These are phyloP conservation scores for Ceratobasidium sp. DNA, from an alignment of 1,284 basidiomycete genomes.

Conservation along the genomic window DNA sequence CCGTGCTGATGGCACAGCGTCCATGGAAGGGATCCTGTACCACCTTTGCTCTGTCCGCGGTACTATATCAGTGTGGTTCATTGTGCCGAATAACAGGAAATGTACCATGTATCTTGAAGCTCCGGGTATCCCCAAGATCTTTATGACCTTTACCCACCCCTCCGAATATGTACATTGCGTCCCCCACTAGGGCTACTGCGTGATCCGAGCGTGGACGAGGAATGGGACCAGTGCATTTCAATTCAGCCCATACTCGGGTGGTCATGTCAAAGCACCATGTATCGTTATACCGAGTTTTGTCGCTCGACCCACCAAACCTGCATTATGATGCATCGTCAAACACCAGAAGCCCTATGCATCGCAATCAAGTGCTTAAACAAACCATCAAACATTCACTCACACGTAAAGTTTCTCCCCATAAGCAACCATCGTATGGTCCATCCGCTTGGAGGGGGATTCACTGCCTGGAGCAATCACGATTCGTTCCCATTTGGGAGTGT, in stretches of 20 bases:
- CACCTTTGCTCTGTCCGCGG: slow-evolving; percentile 69
- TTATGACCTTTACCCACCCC: slow-evolving; percentile 97
- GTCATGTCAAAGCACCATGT: slow-evolving; percentile 94
- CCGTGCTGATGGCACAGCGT: slow-evolving; percentile 85
- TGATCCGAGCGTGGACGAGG: slow-evolving; percentile 97
- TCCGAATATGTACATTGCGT: slow-evolving; percentile 98
- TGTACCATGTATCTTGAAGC: slow-evolving; percentile 97
- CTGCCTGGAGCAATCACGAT: slow-evolving; percentile 64
- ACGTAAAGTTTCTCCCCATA: slow-evolving; percentile 85
- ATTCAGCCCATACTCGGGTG: slow-evolving; percentile 85
- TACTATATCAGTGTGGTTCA: not conserved
- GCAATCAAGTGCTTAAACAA: no score
- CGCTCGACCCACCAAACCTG: slow-evolving; percentile 93
- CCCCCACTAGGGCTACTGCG: slow-evolving; percentile 93
- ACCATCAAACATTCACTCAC: no score
- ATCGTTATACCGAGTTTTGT: slow-evolving; percentile 98
- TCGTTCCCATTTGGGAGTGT: slow-evolving; percentile 75
- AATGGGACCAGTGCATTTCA: slow-evolving; percentile 97
- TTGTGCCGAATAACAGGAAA: no score
- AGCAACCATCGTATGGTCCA: slow-evolving; percentile 90
- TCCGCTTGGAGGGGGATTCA: slow-evolving; percentile 81
- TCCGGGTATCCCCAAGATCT: slow-evolving; percentile 91
- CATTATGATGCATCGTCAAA: no score
- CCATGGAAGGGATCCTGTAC: slow-evolving; percentile 99
- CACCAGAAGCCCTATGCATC: no score